Base-by-base conservation (phyloP, 2,329 filamentous ascomycete species). In the Phoma sp. region DNA sequence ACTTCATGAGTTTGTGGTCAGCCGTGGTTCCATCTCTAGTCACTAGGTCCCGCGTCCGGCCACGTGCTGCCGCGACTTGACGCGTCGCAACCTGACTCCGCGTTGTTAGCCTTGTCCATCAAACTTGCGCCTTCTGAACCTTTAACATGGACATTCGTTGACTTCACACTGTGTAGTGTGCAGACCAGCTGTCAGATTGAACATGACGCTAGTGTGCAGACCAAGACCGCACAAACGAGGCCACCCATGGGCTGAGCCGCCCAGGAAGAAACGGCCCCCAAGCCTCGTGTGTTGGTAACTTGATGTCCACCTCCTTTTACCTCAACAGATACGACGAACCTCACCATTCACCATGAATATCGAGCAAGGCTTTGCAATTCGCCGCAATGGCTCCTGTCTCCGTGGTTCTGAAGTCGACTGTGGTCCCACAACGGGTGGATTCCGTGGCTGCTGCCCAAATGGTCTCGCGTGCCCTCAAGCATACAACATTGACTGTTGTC, bases 401-500 rank as follows among this genome's bases (percentile, higher is more conserved):
- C 29, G 29, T 17, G n/a, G 20, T 23, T 11, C 34, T 12, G 42
- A 45, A 15, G n/a, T 14, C 5, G 2, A 2, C 14, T 45, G 42
- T 20, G 42, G 42, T n/a, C 1, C 18, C 12, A 33, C 29, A 5
- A 14, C 14, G 7, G 34, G 26, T 17, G 30, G 30, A 17, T 29
- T 43, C 21, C 12, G 28, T 17, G 40, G 40, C 2, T 43, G 40
- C 26, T 56, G 53, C 20, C 53, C 53, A 10, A 42, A 26, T 12
- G 42, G 42, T 1, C 47, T 36, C 26, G 7, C 4, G 18, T 56
- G 53, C 25, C 47, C 53, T n/a, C n/a, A 45, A 2, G 40, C 37
- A 5, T 47, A 51, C 47, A 52, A 56, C 32, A 10, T 51, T 17
- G 53, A 36, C 5, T 56, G 53, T n/a, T 56, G 53, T 36, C 53